Conservation (phyloP, 306 rosid species). For the Cucumis hystrix region DNA sequence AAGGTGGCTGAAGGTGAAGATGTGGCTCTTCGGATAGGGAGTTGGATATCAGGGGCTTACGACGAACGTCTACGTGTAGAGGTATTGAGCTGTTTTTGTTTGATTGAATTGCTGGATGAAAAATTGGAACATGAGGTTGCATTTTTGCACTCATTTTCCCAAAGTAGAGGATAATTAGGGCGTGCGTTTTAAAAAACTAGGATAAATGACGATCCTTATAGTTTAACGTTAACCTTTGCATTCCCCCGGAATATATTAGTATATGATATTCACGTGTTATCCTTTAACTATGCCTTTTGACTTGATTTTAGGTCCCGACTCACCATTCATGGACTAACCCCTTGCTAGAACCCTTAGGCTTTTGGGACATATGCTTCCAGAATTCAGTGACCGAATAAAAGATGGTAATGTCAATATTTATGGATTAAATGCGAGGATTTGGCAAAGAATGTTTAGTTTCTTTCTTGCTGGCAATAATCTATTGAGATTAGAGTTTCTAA, state of each 20-base stretch:
- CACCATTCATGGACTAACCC: background rate
- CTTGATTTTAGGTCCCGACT: background rate
- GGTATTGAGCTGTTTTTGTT: slow-evolving; percentile 24
- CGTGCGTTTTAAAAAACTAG: background rate
- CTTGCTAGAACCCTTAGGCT: background rate
- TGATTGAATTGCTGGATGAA: background rate
- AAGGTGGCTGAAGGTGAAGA: slow-evolving; percentile 95
- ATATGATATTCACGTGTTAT: background rate
- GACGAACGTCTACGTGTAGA: slow-evolving; percentile 76
- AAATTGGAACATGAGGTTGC: background rate
- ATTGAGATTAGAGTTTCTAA: background rate
- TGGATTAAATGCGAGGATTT: background rate
- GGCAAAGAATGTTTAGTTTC: background rate
- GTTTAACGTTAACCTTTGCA: background rate
- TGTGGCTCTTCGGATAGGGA: slow-evolving; percentile 48
- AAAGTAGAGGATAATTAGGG: background rate
- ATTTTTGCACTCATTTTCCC: background rate
- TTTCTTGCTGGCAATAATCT: background rate
- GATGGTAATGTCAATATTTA: background rate
- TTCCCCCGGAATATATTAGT: background rate
- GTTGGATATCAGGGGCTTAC: slow-evolving; percentile 81
- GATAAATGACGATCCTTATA: background rate
- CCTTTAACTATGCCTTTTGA: background rate
- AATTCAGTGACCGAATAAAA: background rate
- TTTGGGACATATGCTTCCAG: background rate